Evolutionary conservation across 805 yeast species (phyloP).

Genomic region (Groenewaldozyma tartarivorans): DNA sequence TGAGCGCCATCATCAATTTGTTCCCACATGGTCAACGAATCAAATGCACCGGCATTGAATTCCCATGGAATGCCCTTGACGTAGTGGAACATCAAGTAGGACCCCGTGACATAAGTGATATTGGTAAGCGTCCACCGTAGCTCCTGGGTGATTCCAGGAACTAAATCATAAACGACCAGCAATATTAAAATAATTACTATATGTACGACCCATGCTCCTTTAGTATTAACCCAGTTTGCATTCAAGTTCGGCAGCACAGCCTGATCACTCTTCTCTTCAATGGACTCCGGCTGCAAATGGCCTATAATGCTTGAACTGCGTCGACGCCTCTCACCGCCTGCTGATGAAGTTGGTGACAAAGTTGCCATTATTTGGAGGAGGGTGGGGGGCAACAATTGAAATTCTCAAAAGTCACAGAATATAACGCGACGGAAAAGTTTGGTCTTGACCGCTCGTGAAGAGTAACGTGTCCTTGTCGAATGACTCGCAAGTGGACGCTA

Average conservation of each 20-base stretch:
- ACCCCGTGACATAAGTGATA: slow-evolving; percentile 79
- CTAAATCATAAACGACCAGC: slow-evolving; percentile 65
- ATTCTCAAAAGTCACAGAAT: too few species aligned
- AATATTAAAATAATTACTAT: slow-evolving; percentile 68
- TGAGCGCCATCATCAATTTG: slow-evolving; percentile 94
- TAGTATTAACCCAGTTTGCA: slow-evolving; percentile 92
- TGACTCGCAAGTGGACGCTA: too few species aligned
- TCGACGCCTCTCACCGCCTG: slow-evolving; percentile 36
- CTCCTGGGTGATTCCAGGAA: slow-evolving; percentile 74
- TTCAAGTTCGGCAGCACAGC: slow-evolving; percentile 80
- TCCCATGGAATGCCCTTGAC: slow-evolving; percentile 97
- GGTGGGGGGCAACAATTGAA: too few species aligned
- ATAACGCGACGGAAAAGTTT: too few species aligned
- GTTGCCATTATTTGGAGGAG: neutral
- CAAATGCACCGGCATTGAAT: slow-evolving; percentile 93
- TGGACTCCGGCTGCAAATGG: slow-evolving; percentile 85
- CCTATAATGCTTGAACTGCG: slow-evolving; percentile 85
- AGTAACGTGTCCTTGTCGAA: too few species aligned
- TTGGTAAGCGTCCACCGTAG: slow-evolving; percentile 93
- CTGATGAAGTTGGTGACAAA: neutral
- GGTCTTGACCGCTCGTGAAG: too few species aligned
- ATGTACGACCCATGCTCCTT: slow-evolving; percentile 93
- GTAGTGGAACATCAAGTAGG: slow-evolving; percentile 92
- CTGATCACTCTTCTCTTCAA: slow-evolving; percentile 89
- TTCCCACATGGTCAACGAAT: slow-evolving; percentile 97